Evolutionary conservation across 208 protist species (phyloP).

Genomic region (Endotrypanum monterogeii): DNA sequence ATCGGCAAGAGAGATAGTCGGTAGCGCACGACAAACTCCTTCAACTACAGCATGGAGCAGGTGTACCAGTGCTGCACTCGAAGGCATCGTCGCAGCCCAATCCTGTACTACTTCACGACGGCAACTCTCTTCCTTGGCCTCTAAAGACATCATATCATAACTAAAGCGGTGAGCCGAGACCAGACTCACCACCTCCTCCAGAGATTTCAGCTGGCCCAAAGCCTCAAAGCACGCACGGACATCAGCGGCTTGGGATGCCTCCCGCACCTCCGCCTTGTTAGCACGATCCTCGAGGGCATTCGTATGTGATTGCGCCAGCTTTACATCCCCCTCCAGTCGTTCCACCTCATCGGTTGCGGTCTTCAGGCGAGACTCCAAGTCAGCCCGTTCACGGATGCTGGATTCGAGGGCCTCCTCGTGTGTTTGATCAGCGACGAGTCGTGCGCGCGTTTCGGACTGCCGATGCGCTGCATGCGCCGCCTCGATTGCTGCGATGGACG

Average conservation of each 20-base stretch:
- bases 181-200: conserved; percentile 6
- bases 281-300: not conserved
- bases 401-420: not conserved
- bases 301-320: not conserved
- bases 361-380: not conserved
- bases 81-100: conserved; percentile 7
- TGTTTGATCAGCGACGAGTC: not conserved
- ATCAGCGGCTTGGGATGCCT: not conserved
- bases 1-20: not conserved
- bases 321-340: not conserved
- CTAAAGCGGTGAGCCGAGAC: not conserved
- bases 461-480: not conserved
- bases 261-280: not conserved
- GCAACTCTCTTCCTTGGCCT: conserved; percentile 6
- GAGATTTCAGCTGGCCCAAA: not conserved
- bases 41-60: not conserved
- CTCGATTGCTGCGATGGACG: not conserved
- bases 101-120: conserved; percentile 16
- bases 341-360: not conserved
- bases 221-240: conserved; percentile 4
- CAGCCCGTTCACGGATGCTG: not conserved
- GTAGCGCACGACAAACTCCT: not conserved
- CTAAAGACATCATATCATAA: conserved; percentile 5
- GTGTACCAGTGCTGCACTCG: not conserved
- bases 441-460: not conserved